phyloP scores from a whole-genome alignment of 208 protist species.

The Leishmania arabica region DNA sequence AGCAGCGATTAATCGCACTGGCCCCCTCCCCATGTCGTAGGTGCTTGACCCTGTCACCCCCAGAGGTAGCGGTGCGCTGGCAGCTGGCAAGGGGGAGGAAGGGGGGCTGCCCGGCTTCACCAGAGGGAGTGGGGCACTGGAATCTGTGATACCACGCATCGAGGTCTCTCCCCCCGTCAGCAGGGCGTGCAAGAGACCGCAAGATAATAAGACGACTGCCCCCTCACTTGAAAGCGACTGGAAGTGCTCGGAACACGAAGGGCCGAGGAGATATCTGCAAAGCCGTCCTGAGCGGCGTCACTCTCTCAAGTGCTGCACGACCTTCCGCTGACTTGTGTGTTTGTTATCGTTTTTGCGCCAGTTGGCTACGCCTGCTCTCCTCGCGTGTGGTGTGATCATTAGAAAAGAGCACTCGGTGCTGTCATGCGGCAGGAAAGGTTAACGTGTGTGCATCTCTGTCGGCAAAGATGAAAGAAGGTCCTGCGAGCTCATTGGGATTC shows the following conservation, averaged over 20 bases:
- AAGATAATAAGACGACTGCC: background rate
- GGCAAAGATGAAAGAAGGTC: background rate
- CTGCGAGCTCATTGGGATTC: background rate
- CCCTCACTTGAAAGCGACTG: background rate
- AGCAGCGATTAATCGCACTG: background rate
- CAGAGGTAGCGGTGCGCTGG: background rate
- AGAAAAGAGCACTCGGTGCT: background rate
- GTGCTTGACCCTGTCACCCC: background rate
- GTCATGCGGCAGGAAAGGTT: background rate
- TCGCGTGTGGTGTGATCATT: background rate
- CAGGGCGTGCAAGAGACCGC: background rate
- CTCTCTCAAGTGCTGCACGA: background rate
- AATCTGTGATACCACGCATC: background rate
- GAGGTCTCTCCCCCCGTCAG: background rate
- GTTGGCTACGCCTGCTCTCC: background rate
- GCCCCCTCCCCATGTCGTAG: background rate
- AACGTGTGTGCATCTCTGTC: background rate
- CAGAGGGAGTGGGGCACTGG: background rate
- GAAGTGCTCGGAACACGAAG: background rate
- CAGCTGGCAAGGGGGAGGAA: no score
- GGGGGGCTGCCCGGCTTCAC: background rate
- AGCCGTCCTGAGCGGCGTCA: background rate
- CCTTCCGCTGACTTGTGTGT: background rate
- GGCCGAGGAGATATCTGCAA: background rate
- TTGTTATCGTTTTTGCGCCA: background rate